Base-by-base conservation (phyloP, 495 filamentous ascomycete species). In the Penicillium roqueforti region DNA sequence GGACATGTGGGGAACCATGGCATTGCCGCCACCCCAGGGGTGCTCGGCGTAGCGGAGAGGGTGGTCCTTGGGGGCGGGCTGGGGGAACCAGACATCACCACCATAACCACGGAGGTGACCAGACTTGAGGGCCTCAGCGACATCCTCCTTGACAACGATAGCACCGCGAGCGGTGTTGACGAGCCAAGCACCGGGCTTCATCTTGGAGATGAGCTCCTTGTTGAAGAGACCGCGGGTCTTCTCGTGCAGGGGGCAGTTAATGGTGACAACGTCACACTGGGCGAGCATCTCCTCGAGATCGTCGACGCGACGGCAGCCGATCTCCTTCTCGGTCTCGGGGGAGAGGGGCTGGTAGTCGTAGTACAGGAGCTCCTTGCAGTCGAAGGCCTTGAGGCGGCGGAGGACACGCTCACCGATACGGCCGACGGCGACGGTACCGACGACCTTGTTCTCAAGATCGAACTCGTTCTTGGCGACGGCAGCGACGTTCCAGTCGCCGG, bases 361-460 rank as follows among this genome's bases (percentile, higher is more conserved):
- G 87, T 98, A 98, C 53, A 98, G 82, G 36, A 98, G 83, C 82
- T 98, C 93, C 85, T 97, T 98, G 89, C 93, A 98, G 78, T 96
- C 93, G 67, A 97, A 98, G 56, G 91, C 75, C 83, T 91, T 95
- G 38, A 98, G 85, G 62, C 93, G 86, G 73, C 92, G 85, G 58
- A 98, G 81, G 44, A 98, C 93, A 76, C 93, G 92, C 83, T 98
- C 92, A 66, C 93, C 93, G 70, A 98, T 98, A 66, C 93, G 89
- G 68, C 93, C 93, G 51, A 97, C 91, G 63, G 89, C 93, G 28
- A 98, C 93, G 69, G 93, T 98, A 59, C 93, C 93, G 66, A 98
- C 93, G 31, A 96, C 90, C 83, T 98, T 98, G 79, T 81, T 77
- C 83, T 98, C 93, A 50, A 98, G 83, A 69, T 98, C 93, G 71